Base-by-base conservation (phyloP, 2,329 filamentous ascomycete genomes). In the Xylaria sp. region DNA sequence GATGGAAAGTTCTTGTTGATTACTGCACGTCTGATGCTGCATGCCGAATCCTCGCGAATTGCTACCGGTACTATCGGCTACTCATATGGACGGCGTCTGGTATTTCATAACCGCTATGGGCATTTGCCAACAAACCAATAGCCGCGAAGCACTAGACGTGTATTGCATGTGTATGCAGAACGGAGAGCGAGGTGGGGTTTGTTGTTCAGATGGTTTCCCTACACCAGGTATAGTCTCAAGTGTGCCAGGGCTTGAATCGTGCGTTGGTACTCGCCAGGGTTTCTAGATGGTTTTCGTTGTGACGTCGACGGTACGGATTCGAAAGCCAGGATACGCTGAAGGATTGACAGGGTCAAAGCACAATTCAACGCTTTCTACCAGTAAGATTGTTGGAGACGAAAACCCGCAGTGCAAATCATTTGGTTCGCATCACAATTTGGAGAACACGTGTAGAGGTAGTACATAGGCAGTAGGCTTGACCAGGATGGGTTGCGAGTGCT, bases 391-490 rank as follows among this genome's bases (percentile, higher is more conserved):
- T 26, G 46, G 28, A 48, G 6, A 15, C 17, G 11, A 33, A 33
- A 44, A 56, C 49, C 42, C 51, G 26, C 26, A 13, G n/a, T 38
- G 28, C 15, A 38, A 20, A 58, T 57, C 58, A 46, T 54, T 54
- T 53, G 62, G 66, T 48, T 59, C 62, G 44, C 66, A 65, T 61
- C 54, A 26, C 58, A 46, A 31, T 65, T 51, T 11, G 61, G 33
- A 36, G 38, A 56, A 65, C 58, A 61, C 58, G 66, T 62, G 58
- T 57, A 38, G 42, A 44, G 13, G 60, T 57, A 42, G n/a, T 38
- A 66, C 15, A 23, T 17, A 59, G 36, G 26, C 26, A 28, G 3
- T 4, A 28, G 28, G 46, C 46, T 36, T 38, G 42, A 15, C 38
- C 23, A 28, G 48, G 20, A 40, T 53, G 7, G 48, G 48, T 10